Evolutionary conservation across 2,329 filamentous ascomycete genomes (phyloP).

Genomic region (Lachnellula hyalina): DNA sequence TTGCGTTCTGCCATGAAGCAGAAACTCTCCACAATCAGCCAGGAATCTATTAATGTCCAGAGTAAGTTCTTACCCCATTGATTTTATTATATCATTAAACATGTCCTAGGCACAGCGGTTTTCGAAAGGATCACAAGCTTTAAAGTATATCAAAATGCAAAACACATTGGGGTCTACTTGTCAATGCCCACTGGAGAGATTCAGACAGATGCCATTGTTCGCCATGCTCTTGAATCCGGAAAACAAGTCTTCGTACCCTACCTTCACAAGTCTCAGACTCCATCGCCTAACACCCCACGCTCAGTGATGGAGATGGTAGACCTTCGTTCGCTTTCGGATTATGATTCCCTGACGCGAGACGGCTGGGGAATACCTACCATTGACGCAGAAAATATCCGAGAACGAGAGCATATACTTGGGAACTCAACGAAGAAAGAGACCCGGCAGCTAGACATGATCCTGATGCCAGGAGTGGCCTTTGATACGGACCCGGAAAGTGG

Average conservation of each 20-base stretch:
- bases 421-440: constrained; percentile 38
- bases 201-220: constrained; percentile 76
- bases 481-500: constrained; percentile 52
- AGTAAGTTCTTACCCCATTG: constrained; percentile 48
- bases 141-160: constrained; percentile 69
- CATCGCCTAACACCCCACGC: constrained; percentile 36
- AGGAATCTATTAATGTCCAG: constrained; percentile 60
- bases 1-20: constrained; percentile 66
- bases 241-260: constrained; percentile 93
- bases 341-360: constrained; percentile 69
- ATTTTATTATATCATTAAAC: neutral
- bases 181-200: constrained; percentile 89
- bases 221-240: constrained; percentile 67
- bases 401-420: constrained; percentile 69
- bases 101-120: constrained; percentile 54
- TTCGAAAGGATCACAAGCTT: constrained; percentile 61
- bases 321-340: constrained; percentile 68
- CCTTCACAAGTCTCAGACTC: constrained; percentile 57
- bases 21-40: constrained; percentile 54
- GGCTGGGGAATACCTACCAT: constrained; percentile 95
- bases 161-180: constrained; percentile 77
- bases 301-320: constrained; percentile 96
- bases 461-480: constrained; percentile 92
- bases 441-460: constrained; percentile 69
- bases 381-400: constrained; percentile 55